Conservation (phyloP, 306 rosid species). For the Sophora flavescens region DNA sequence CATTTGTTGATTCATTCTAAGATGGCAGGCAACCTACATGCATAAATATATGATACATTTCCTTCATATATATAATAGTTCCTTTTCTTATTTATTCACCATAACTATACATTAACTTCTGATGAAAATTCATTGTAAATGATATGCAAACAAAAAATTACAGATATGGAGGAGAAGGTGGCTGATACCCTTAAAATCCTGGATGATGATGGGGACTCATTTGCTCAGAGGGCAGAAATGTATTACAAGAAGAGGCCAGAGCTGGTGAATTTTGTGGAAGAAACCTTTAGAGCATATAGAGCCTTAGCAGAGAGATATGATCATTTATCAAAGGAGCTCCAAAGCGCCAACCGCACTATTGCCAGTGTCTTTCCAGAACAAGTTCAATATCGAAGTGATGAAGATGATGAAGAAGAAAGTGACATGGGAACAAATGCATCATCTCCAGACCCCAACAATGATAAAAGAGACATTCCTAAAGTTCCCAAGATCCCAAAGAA, state of each 20-base stretch:
- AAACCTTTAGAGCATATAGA: constrained; percentile 78
- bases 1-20: constrained; percentile 19
- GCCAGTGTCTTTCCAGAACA: constrained; percentile 85
- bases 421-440: constrained; percentile 46
- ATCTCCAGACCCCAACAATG: constrained; percentile 31
- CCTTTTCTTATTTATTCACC: not conserved
- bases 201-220: constrained; percentile 88
- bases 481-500: constrained; percentile 68
- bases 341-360: constrained; percentile 92
- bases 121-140: not conserved
- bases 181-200: constrained; percentile 64
- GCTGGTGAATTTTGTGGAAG: constrained; percentile 72
- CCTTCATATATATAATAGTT: not conserved
- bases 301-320: constrained; percentile 87
- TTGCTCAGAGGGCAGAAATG: constrained; percentile 93
- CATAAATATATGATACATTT: not conserved
- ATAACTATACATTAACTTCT: not conserved
- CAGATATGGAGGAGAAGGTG: constrained; percentile 97
- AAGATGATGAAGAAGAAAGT: constrained; percentile 58
- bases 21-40: constrained; percentile 22
- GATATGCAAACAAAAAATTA: constrained; percentile 10
- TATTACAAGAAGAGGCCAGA: constrained; percentile 91
- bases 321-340: constrained; percentile 78
- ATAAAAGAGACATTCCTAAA: constrained; percentile 54
- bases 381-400: constrained; percentile 71